A percentile compares a stretch with the other conserved stretches of the same genome.
phyloP scores from a whole-genome alignment of 768 basidiomycete genomes.

The Macrolepiota dolichaula region DNA sequence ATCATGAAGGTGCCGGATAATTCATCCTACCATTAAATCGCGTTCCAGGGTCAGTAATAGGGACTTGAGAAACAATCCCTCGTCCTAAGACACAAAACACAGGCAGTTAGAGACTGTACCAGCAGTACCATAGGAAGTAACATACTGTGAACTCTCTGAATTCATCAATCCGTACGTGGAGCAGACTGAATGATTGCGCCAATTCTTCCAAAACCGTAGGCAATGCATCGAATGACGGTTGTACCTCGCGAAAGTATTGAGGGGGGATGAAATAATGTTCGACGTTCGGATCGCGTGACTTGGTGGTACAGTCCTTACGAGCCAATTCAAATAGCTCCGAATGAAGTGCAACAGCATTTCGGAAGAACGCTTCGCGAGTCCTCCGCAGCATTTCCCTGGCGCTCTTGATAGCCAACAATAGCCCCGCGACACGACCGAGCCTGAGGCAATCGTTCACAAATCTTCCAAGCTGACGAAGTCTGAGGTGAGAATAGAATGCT shows the following conservation, averaged over 20 bases:
- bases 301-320: background rate
- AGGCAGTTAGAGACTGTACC: background rate
- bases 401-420: constrained; percentile 5
- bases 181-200: background rate
- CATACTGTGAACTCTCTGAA: constrained; percentile 4
- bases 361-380: constrained; percentile 2
- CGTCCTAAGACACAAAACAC: background rate
- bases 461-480: background rate
- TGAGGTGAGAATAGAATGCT: background rate
- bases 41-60: background rate
- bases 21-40: background rate
- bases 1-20: background rate
- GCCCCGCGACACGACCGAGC: constrained; percentile 5
- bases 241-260: background rate
- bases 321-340: background rate
- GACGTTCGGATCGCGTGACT: background rate
- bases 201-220: background rate
- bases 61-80: background rate
- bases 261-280: background rate
- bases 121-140: too few relatives aligned
- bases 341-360: background rate
- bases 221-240: background rate
- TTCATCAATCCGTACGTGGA: constrained; percentile 1
- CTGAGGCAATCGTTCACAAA: constrained; percentile 3
- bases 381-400: background rate